These are phyloP conservation scores for Ilyonectria sp. DNA, from an alignment of 2,329 filamentous ascomycete genomes.

Conservation along the genomic window DNA sequence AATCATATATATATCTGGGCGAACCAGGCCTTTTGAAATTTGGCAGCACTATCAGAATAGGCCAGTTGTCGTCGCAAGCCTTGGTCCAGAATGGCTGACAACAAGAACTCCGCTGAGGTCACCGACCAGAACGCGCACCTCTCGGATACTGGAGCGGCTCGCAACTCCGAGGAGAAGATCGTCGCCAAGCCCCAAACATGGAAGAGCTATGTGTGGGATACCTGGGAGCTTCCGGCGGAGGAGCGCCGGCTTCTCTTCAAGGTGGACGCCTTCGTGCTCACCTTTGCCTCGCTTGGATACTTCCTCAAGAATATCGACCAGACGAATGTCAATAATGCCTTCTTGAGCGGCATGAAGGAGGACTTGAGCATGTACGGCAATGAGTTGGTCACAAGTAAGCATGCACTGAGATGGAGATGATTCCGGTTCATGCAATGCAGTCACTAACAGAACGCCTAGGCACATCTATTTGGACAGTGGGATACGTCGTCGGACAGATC, in stretches of 20 bases:
- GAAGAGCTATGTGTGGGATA: constrained; percentile 57
- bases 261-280: constrained; percentile 53
- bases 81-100: no score
- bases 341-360: constrained; percentile 42
- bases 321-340: constrained; percentile 58
- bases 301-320: constrained; percentile 57
- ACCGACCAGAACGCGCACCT: no score
- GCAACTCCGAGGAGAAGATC: not conserved
- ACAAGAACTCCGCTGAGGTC: no score
- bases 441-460: constrained; percentile 4
- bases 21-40: no score
- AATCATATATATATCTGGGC: no score
- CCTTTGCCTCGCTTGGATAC: constrained; percentile 52
- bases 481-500: constrained; percentile 39
- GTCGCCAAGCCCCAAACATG: constrained; percentile 41
- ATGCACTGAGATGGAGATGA: no score
- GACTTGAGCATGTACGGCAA: constrained; percentile 40
- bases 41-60: no score
- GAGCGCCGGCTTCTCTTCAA: constrained; percentile 54
- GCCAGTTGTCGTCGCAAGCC: no score
- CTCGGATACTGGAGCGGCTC: no score
- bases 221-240: constrained; percentile 51
- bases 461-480: constrained; percentile 36
- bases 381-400: constrained; percentile 42
- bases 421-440: no score